Conservation (phyloP, 1,139 yeast species). For the Debaryomycetaceae sp. region DNA sequence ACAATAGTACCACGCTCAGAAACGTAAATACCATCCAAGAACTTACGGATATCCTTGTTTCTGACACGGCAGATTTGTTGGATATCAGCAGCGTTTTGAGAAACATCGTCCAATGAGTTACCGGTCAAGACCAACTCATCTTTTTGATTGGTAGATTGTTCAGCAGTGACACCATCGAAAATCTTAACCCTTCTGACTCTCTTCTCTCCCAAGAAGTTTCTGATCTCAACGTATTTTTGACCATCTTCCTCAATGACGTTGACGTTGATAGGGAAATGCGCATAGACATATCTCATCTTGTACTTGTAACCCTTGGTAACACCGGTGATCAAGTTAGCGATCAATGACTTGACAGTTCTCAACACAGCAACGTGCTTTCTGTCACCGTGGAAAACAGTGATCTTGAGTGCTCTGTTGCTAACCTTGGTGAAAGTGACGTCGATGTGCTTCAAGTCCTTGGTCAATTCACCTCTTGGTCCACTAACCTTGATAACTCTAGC, state of each 20-base stretch:
- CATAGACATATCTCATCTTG: conserved; percentile 99
- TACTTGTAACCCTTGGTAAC: conserved; percentile 98
- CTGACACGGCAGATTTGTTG: conserved; percentile 99
- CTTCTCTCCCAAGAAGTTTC: conserved; percentile 99
- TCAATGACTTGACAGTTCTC: conserved; percentile 96
- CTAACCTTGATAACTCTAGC: conserved; percentile 87
- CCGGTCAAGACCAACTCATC: conserved; percentile 92
- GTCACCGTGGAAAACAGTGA: conserved; percentile 97
- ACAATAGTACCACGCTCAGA: conserved; percentile 91
- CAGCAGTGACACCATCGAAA: conserved; percentile 85
- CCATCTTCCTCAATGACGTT: conserved; percentile 79
- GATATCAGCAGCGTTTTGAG: conserved; percentile 97
- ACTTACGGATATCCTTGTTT: conserved; percentile 99
- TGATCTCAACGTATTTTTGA: conserved; percentile 81
- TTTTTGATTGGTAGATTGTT: conserved; percentile 80
- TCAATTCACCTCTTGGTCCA: conserved; percentile 97
- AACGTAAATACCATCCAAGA: conserved; percentile 99
- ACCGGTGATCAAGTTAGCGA: conserved; percentile 94
- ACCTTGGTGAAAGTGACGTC: conserved; percentile 88
- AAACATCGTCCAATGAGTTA: conserved; percentile 96
- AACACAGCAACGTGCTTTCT: conserved; percentile 99
- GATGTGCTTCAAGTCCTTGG: conserved; percentile 91
- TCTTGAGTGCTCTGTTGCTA: conserved; percentile 69
- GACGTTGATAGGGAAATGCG: conserved; percentile 99
- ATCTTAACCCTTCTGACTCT: conserved; percentile 84